Evolutionary conservation across 2,329 filamentous ascomycete genomes (phyloP), one percentile per base, ranked within the genome.

Genomic region (Cladosporium sp.): DNA sequence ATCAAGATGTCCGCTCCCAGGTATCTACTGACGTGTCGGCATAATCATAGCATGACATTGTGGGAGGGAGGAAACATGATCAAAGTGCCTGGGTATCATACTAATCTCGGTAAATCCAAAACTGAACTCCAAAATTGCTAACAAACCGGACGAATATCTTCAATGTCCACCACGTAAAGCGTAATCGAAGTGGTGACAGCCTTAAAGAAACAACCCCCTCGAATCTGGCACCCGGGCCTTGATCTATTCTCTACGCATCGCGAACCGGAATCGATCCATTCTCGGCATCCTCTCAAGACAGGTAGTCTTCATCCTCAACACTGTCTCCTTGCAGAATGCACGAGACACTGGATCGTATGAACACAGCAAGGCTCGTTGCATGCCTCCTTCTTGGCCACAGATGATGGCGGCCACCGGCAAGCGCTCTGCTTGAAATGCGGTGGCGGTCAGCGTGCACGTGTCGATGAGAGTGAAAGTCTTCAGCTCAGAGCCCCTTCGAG

Each of bases 281-380:
- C 78, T 70, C 30, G 69, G 68, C 8, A 78, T 67, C 7, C 72
- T 70, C 7, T 71, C 69, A 77, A 82, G 80, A 7, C 78, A 76
- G 18, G 71, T 63, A 0, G 81, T 80, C 32, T 79, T 77, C 54
- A 83, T 75, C 1, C 81, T 73, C 36, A 83, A 64, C 1, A 83
- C 82, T 0, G 78, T 80, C 70, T 84, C 82, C 0, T 79, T 73
- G 59, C 79, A 80, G 59, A 82, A 70, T 0, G 79, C 81, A 2
- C 74, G 71, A 1, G 75, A 78, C 0, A 74, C 77, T 78, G 78
- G 80, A 67, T 83, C 80, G 64, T 83, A 84, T 0, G 79, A 82
- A 68, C 81, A 83, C 18, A 80, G 72, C 5, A 84, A 70, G 3
- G 79, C 79, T 8, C 82, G 75, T 65, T 82, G 80, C 79, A 82